Percentiles rank a stretch among this genome's conserved stretches.
phyloP scores from a whole-genome alignment of 441 rosid genomes.

The Syzygium syzygioides region DNA sequence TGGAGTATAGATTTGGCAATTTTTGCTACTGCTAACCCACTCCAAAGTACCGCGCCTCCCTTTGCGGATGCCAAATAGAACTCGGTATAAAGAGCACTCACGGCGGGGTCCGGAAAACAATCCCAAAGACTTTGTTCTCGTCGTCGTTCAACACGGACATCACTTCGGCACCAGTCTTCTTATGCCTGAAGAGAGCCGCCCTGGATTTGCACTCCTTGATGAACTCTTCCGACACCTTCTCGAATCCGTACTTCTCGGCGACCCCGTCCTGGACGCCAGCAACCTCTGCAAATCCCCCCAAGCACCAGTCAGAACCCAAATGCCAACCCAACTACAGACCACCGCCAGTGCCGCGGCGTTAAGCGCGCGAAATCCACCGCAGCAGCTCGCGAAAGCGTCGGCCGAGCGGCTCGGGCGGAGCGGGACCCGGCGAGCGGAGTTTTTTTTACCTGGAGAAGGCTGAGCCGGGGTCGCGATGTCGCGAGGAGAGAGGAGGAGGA shows the following conservation, averaged over 20 bases:
- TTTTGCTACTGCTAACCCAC: background rate
- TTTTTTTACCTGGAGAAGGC: conserved; percentile 41
- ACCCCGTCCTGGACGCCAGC: conserved; percentile 45
- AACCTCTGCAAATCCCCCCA: conserved; percentile 23
- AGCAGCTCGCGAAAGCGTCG: background rate
- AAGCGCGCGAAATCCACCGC: background rate
- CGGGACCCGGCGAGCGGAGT: too few relatives aligned
- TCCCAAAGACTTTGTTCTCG: conserved; percentile 92
- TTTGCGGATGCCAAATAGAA: background rate
- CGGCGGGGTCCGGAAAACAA: conserved; percentile 94
- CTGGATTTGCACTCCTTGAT: conserved; percentile 84
- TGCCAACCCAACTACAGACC: background rate
- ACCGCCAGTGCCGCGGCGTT: too few relatives aligned
- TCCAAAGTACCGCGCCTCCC: background rate
- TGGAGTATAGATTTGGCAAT: background rate
- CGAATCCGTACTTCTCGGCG: conserved; percentile 69
- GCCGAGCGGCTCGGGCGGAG: too few relatives aligned
- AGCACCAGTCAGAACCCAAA: conserved; percentile 1
- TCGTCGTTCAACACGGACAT: conserved; percentile 85
- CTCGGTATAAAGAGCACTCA: conserved; percentile 27
- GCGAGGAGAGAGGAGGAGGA: conserved; percentile 36
- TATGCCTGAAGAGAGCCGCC: conserved; percentile 70
- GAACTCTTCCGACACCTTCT: conserved; percentile 65
- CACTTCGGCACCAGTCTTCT: conserved; percentile 77
- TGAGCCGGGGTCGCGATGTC: conserved; percentile 52